Evolutionary conservation across 148 eudicot species (phyloP).

Genomic region (Rhododendron vialii): DNA sequence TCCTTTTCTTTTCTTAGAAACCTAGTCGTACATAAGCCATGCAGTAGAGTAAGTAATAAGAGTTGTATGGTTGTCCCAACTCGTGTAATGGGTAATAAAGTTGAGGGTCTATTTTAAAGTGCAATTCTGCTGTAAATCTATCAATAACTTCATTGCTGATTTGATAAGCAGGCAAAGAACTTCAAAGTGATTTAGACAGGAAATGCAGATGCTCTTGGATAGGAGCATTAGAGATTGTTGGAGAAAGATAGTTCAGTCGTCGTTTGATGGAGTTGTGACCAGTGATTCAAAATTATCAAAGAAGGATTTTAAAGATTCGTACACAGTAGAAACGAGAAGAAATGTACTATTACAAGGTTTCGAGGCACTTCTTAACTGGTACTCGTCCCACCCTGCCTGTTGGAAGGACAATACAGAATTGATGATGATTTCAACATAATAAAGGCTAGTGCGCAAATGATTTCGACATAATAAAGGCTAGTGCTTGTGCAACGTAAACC

Average conservation of each 20-base stretch:
- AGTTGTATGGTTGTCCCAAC: neutral
- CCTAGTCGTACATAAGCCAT: neutral
- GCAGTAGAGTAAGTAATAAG: neutral
- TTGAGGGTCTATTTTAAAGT: neutral
- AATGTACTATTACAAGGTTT: neutral
- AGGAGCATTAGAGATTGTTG: neutral
- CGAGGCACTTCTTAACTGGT: too few relatives aligned
- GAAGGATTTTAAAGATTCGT: neutral
- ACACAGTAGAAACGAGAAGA: neutral
- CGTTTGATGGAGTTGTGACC: neutral
- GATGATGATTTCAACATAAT: too few relatives aligned
- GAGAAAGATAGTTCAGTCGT: neutral
- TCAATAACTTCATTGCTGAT: neutral
- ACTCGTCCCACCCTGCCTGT: neutral
- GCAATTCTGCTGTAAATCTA: neutral
- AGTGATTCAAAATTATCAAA: neutral
- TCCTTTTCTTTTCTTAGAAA: neutral
- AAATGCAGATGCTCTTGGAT: neutral
- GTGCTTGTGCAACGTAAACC: neutral
- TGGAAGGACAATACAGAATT: neutral
- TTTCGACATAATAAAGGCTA: too few relatives aligned
- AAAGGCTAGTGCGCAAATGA: too few relatives aligned
- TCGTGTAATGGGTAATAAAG: neutral
- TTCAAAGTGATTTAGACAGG: neutral
- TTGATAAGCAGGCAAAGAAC: neutral